Conservation (phyloP, 768 basidiomycete species). For the Trametes meyenii region DNA sequence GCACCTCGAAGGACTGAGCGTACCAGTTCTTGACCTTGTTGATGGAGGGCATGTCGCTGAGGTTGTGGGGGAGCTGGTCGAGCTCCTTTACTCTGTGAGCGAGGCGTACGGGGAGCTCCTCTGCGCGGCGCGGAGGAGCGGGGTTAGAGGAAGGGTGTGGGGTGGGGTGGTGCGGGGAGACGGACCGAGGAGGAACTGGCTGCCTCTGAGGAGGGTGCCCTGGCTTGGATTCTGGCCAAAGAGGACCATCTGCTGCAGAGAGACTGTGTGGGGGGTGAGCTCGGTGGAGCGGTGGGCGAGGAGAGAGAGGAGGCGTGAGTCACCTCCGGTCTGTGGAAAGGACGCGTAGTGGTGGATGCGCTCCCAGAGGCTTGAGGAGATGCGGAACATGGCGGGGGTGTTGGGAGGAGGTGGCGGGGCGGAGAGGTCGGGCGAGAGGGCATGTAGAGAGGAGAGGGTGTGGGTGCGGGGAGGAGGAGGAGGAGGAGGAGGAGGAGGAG, state of each 20-base stretch:
- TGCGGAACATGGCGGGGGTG: slow-evolving; percentile 55
- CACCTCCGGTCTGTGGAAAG: slow-evolving; percentile 91
- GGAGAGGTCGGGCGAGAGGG: neutral
- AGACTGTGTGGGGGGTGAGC: slow-evolving; percentile 54
- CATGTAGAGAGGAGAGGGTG: slow-evolving; percentile 2
- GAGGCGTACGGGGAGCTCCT: slow-evolving; percentile 93
- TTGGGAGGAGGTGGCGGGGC: neutral
- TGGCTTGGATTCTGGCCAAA: slow-evolving; percentile 97
- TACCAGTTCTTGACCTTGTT: slow-evolving; percentile 98
- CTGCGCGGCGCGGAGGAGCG: slow-evolving; percentile 39
- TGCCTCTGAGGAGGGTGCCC: slow-evolving; percentile 90
- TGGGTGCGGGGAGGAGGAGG: neutral
- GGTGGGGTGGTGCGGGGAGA: slow-evolving; percentile 22
- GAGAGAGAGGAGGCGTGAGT: slow-evolving; percentile 29
- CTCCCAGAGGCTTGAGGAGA: slow-evolving; percentile 82
- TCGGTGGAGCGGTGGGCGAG: neutral
- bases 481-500: neutral
- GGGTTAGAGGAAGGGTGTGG: too few relatives aligned
- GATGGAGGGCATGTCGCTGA: slow-evolving; percentile 90
- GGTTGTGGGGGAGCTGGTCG: slow-evolving; percentile 89
- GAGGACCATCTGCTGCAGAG: slow-evolving; percentile 95
- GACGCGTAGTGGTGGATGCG: slow-evolving; percentile 89
- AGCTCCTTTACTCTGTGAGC: slow-evolving; percentile 97
- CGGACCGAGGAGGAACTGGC: slow-evolving; percentile 83
- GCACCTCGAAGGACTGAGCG: slow-evolving; percentile 95